phyloP scores from a whole-genome alignment of 2,329 filamentous ascomycete genomes.

The Drechmeria coniospora region DNA sequence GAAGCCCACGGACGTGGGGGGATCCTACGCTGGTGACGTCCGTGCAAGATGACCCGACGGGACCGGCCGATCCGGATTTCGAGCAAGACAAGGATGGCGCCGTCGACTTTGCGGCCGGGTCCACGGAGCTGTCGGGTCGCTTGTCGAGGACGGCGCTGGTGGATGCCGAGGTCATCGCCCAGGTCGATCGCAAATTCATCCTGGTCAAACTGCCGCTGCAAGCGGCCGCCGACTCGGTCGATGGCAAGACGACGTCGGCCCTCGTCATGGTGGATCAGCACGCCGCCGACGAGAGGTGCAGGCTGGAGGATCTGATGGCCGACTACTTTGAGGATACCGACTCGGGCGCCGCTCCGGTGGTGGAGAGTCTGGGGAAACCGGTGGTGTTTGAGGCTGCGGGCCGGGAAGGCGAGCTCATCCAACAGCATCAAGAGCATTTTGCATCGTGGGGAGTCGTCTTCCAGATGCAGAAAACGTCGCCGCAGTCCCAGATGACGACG shows the following conservation, averaged over 20 bases:
- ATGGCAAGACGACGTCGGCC: constrained; percentile 22
- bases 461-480: constrained; percentile 17
- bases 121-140: constrained; percentile 19
- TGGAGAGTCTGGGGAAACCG: constrained; percentile 30
- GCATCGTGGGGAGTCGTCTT: constrained; percentile 60
- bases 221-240: not conserved
- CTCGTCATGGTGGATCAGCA: constrained; percentile 83
- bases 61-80: constrained; percentile 1
- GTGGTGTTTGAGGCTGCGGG: constrained; percentile 49
- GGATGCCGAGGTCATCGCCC: constrained; percentile 52
- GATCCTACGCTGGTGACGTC: too few relatives aligned
- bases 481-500: constrained; percentile 3
- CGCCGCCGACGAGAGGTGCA: constrained; percentile 78
- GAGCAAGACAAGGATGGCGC: constrained; percentile 4
- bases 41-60: too few relatives aligned
- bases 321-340: constrained; percentile 25
- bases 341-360: constrained; percentile 8
- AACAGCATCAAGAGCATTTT: constrained; percentile 40
- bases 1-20: too few relatives aligned
- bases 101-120: constrained; percentile 15
- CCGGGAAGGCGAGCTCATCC: constrained; percentile 46
- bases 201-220: constrained; percentile 40
- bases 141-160: constrained; percentile 49
- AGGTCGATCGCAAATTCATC: constrained; percentile 86
- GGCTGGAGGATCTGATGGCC: constrained; percentile 57